Percentiles rank a stretch among this genome's conserved stretches.
phyloP scores from a whole-genome alignment of 139 green algal genomes.

The Spirogloea muscicola region DNA sequence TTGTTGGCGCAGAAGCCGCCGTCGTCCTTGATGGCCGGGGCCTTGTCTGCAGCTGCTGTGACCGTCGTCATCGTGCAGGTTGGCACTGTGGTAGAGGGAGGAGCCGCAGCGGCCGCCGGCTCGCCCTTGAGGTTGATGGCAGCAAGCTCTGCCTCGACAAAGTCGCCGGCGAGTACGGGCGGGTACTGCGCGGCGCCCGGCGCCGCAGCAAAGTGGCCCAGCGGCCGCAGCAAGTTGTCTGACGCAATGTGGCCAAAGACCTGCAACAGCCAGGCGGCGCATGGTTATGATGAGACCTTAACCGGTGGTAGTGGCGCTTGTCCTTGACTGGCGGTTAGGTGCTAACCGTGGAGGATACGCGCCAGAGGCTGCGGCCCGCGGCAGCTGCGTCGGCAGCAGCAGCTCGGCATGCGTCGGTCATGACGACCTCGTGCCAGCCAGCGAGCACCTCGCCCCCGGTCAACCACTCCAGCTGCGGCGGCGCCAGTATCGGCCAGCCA shows the following conservation, averaged over 20 bases:
- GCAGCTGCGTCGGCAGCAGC: conserved; percentile 56
- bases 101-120: too few species aligned
- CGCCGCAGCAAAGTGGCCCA: conserved; percentile 58
- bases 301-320: too few species aligned
- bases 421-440: conserved; percentile 87
- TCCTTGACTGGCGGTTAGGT: too few species aligned
- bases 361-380: conserved; percentile 67
- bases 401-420: conserved; percentile 60
- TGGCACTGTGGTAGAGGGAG: too few species aligned
- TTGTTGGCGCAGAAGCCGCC: too few species aligned
- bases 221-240: conserved; percentile 63
- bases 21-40: too few species aligned
- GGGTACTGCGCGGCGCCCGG: conserved; percentile 53
- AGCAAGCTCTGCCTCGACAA: conserved; percentile 68
- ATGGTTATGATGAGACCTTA: too few species aligned
- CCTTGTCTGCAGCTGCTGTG: too few species aligned
- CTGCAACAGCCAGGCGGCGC: too few species aligned
- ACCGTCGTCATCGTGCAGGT: too few species aligned
- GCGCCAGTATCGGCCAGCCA: too few species aligned
- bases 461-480: conserved; percentile 39
- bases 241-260: conserved; percentile 41
- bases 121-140: conserved; percentile 23
- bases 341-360: conserved; percentile 78
- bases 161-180: conserved; percentile 55
- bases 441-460: conserved; percentile 76